A percentile compares a stretch with the other conserved stretches of the same genome.
Conservation (phyloP, 1,284 basidiomycete genomes). For the Fomitopsis palustris region DNA sequence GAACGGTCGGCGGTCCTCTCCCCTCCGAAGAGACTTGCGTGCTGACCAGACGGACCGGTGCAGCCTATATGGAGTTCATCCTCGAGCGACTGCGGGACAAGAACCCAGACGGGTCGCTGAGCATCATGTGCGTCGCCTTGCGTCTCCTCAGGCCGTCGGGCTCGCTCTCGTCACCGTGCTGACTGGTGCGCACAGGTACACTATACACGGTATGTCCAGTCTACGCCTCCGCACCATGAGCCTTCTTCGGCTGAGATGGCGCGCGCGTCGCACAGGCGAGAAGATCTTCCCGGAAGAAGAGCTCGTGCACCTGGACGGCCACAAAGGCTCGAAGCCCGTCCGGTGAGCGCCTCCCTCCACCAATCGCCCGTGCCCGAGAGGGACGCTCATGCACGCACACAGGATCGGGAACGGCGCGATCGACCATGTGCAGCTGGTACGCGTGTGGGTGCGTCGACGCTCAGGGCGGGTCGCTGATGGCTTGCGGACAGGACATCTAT, state of each 20-base stretch:
- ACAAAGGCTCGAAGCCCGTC: conserved; percentile 80
- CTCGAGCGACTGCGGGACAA: conserved; percentile 76
- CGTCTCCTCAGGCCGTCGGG: not conserved
- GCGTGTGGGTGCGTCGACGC: conserved; percentile 13
- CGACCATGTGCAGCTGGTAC: conserved; percentile 82
- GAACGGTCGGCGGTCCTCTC: conserved; percentile 46
- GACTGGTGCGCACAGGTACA: conserved; percentile 45
- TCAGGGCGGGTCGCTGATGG: not conserved
- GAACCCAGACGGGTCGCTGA: conserved; percentile 84
- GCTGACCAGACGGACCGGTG: not conserved
- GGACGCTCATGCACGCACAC: not conserved
- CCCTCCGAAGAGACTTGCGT: not conserved
- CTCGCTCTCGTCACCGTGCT: not conserved
- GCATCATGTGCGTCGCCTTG: conserved; percentile 67
- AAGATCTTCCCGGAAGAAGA: conserved; percentile 85
- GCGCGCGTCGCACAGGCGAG: conserved; percentile 47
- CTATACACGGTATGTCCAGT: conserved; percentile 62
- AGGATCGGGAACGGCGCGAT: conserved; percentile 90
- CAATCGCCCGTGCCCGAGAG: too few species aligned
- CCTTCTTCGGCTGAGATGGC: too few species aligned
- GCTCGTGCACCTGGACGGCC: conserved; percentile 79
- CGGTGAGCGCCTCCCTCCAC: conserved; percentile 32
- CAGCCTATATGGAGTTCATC: conserved; percentile 89
- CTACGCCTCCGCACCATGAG: too few species aligned
- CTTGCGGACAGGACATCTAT: conserved; percentile 80